Evolutionary conservation across 352 stramenopile genomes (phyloP).

Genomic region (Poterioochromonas sp.): DNA sequence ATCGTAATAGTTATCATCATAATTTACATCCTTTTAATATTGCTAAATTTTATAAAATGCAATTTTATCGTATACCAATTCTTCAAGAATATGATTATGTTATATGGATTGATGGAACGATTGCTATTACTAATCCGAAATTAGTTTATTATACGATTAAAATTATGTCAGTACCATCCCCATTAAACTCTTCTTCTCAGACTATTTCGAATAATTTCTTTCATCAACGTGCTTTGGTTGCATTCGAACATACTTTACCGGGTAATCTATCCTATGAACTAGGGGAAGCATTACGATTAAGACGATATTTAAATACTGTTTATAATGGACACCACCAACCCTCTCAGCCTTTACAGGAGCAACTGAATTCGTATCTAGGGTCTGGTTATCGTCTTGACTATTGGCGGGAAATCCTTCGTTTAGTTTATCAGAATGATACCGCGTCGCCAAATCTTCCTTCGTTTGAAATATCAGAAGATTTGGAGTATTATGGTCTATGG

Average conservation of each 20-base stretch:
- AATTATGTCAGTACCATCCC: too few relatives aligned
- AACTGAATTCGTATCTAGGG: not conserved
- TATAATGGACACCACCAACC: not conserved
- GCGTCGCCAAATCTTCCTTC: not conserved
- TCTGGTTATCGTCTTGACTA: not conserved
- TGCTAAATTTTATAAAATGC: conserved; percentile 1
- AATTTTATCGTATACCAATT: not conserved
- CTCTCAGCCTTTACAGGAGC: not conserved
- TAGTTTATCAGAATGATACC: not conserved
- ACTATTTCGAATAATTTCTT: too few relatives aligned
- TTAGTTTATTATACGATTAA: too few relatives aligned
- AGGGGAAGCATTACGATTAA: not conserved
- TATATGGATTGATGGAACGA: conserved; percentile 7
- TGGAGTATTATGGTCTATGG: not conserved
- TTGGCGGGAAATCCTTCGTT: too few relatives aligned
- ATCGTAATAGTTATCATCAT: not conserved
- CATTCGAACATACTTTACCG: not conserved
- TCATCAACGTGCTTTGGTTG: not conserved
- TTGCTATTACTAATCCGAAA: not conserved
- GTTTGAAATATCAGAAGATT: not conserved
- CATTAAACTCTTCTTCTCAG: too few relatives aligned
- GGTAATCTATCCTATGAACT: too few relatives aligned
- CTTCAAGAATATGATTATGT: not conserved
- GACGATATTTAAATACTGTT: not conserved
- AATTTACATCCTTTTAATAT: conserved; percentile 1